Conservation (phyloP, 2,329 filamentous ascomycete genomes). For the Fusarium xylarioides region DNA sequence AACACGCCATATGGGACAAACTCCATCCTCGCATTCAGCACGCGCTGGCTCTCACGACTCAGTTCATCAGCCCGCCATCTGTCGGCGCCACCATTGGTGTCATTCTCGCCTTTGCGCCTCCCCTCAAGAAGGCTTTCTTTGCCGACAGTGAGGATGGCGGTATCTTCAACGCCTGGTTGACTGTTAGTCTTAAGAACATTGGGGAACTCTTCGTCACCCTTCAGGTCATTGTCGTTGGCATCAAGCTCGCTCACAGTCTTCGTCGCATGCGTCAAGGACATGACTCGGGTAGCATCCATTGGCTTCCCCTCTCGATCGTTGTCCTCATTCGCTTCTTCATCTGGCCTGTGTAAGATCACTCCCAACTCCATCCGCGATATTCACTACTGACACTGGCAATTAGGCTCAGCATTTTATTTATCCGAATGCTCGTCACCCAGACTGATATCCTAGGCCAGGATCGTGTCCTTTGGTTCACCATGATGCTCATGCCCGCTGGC, state of each 20-base stretch:
- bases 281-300: conserved; percentile 14
- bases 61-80: conserved; percentile 23
- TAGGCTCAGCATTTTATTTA: conserved; percentile 22
- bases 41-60: neutral
- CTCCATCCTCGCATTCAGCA: conserved; percentile 10
- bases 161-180: conserved; percentile 26
- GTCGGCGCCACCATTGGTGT: conserved; percentile 13
- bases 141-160: conserved; percentile 16
- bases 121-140: conserved; percentile 26
- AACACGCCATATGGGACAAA: conserved; percentile 19
- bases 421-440: conserved; percentile 13
- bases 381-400: neutral
- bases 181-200: conserved; percentile 29
- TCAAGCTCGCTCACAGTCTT: conserved; percentile 30
- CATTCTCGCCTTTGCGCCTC: conserved; percentile 13
- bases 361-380: accelerated
- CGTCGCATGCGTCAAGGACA: conserved; percentile 18
- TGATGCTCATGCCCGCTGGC: conserved; percentile 28
- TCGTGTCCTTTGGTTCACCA: conserved; percentile 24
- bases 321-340: conserved; percentile 17
- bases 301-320: conserved; percentile 5
- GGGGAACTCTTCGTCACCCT: conserved; percentile 26
- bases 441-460: conserved; percentile 9
- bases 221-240: conserved; percentile 28
- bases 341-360: conserved; percentile 18